These are phyloP conservation scores for Xylaria sp. DNA, from an alignment of 2,329 filamentous ascomycete species.

Conservation along the genomic window DNA sequence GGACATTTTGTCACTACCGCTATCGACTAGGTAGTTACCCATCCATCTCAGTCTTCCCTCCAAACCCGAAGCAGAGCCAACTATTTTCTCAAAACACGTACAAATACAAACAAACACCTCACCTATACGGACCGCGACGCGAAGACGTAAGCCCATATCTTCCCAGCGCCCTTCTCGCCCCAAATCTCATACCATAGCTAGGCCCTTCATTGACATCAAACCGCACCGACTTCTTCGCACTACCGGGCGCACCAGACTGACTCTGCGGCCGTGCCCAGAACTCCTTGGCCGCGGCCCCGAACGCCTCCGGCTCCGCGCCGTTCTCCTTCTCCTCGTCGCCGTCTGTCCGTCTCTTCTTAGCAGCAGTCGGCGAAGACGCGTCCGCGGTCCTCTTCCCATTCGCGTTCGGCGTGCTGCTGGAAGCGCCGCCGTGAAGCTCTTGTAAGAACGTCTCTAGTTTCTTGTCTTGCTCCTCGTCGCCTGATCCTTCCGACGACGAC, in stretches of 20 bases:
- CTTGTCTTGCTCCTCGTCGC: not conserved
- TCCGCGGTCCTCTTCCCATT: slow-evolving; percentile 6
- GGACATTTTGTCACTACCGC: not conserved
- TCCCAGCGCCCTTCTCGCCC: slow-evolving; percentile 29
- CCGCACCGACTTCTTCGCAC: slow-evolving; percentile 32
- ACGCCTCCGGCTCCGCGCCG: not conserved
- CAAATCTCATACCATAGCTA: slow-evolving; percentile 29
- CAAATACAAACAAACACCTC: not conserved
- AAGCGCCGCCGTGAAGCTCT: not conserved
- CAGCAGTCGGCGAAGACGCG: too few species aligned
- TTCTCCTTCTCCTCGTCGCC: slow-evolving; percentile 28
- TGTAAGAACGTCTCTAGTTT: not conserved
- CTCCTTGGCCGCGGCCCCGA: not conserved
- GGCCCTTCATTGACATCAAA: slow-evolving; percentile 18
- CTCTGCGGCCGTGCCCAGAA: not conserved
- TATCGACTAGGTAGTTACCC: not conserved
- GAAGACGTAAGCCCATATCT: slow-evolving; percentile 18
- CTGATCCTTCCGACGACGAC: not conserved
- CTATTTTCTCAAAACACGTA: not conserved
- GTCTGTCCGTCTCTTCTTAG: slow-evolving; percentile 2
- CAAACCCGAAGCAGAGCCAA: not conserved
- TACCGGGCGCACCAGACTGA: not conserved
- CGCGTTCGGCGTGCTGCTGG: not conserved
- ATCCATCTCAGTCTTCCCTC: not conserved
- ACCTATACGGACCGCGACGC: slow-evolving; percentile 25